Base-by-base conservation (phyloP, 2,329 filamentous ascomycete species). In the Pseudogymnoascus sp. region DNA sequence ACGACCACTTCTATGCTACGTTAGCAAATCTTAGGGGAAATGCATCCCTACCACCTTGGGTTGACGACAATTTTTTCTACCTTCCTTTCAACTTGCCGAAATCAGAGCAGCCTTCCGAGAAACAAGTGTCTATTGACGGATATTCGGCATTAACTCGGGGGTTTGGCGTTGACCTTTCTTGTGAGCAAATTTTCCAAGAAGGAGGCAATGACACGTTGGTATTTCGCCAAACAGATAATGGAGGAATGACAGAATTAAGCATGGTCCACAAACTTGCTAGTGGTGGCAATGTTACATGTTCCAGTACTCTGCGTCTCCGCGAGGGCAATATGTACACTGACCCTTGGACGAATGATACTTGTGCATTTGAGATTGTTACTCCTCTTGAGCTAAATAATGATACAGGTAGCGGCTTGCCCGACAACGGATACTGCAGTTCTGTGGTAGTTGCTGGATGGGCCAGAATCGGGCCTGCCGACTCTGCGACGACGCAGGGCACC, bases 11-110 rank as follows among this genome's bases (percentile, higher is more conserved):
- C 56, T 71, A 82, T 1, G 65, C 78, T 0, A 70, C 74, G 0
- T 73, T 79, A 61, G 78, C 82, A 0, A 85, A 86, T 23, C 50
- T 78, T 0, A 78, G 77, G 0, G 66, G 69, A 0, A 73, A 74
- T 0, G 82, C 80, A 0, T 66, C 74, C 0, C 70, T 86, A 0
- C 79, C 82, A 0, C 68, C 81, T 0, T 87, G 84, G 84, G 75
- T 79, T 0, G 77, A 81, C 0, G 25, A 70, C 0, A 67, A 75
- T 0, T 76, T 75, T 11, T 80, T 77, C 8, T 87, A 85, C 50
- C 64, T 84, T 0, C 80, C 82, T 0, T 76, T 82, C 40, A 65
- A 67, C 10, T 34, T 14, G 21, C 3, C 1, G 59, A n/a, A 40
- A 12, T 42, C 10, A 34, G 36, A 23, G 18, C 2, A 16, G 5